phyloP scores from a whole-genome alignment of 805 yeast genomes.

The Candida sithepensis region DNA sequence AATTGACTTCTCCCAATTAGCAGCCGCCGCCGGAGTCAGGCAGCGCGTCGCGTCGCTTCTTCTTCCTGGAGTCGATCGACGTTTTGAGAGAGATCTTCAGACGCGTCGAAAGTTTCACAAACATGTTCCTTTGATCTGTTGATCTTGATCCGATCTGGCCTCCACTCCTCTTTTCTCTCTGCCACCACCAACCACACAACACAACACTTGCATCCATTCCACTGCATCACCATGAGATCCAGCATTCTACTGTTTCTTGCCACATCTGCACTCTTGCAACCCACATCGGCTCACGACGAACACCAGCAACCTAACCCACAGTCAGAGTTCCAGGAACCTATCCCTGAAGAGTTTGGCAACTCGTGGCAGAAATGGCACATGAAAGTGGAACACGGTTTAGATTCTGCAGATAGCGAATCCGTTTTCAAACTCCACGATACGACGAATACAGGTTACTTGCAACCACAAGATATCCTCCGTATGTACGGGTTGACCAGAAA shows the following conservation, averaged over 20 bases:
- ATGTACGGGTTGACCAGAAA: conserved; percentile 77
- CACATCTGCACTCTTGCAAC: background rate
- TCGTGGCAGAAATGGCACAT: conserved; percentile 88
- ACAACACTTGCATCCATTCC: no score
- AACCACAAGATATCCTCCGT: conserved; percentile 62
- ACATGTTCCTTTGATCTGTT: background rate
- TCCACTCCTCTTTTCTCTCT: no score
- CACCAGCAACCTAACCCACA: conserved; percentile 7
- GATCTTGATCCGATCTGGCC: no score
- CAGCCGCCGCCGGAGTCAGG: background rate
- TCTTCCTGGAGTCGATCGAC: background rate
- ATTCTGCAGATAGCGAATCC: conserved; percentile 65
- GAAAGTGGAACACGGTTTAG: conserved; percentile 82
- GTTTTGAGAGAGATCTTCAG: no score
- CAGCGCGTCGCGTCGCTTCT: no score
- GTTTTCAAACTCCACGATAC: conserved; percentile 83
- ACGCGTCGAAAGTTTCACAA: no score
- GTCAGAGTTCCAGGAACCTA: conserved; percentile 36
- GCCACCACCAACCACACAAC: no score
- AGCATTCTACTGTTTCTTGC: background rate
- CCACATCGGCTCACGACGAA: background rate
- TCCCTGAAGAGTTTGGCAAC: conserved; percentile 46
- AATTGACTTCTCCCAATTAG: background rate
- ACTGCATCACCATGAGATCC: background rate
- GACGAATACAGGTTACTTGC: conserved; percentile 53